phyloP scores from a whole-genome alignment of 495 filamentous ascomycete genomes.

The Tuber microsphaerosporum region DNA sequence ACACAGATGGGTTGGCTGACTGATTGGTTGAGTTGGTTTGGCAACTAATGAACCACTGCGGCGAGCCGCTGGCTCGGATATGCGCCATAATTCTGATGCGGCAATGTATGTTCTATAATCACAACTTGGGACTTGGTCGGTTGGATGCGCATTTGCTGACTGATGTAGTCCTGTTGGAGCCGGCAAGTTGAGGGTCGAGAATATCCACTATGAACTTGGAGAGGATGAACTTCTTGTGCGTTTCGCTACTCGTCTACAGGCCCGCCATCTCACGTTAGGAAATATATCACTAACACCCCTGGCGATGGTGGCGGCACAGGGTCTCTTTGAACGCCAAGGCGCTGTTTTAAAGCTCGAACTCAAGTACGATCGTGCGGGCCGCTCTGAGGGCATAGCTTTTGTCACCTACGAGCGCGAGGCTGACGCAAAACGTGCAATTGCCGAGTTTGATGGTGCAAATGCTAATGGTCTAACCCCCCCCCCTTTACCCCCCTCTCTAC shows the following conservation, averaged over 20 bases:
- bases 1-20: constrained; percentile 50
- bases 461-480: constrained; percentile 56
- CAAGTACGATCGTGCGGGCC: constrained; percentile 81
- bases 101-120: not conserved
- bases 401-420: constrained; percentile 65
- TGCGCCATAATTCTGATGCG: not conserved
- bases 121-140: constrained; percentile 18
- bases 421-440: constrained; percentile 68
- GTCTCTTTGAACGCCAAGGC: constrained; percentile 72
- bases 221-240: constrained; percentile 76
- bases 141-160: constrained; percentile 8
- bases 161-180: constrained; percentile 41
- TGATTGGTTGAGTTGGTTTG: constrained; percentile 40
- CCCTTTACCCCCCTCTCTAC: not conserved
- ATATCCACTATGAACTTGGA: constrained; percentile 87
- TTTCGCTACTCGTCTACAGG: not conserved
- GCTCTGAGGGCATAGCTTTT: constrained; percentile 77
- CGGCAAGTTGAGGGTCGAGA: constrained; percentile 76
- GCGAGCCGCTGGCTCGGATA: not conserved
- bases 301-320: constrained; percentile 49
- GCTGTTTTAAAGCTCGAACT: constrained; percentile 63
- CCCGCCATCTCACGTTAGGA: constrained; percentile 6
- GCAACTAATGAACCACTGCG: constrained; percentile 1
- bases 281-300: constrained; percentile 6
- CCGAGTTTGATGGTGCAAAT: constrained; percentile 82